Evolutionary conservation across 2,329 filamentous ascomycete genomes (phyloP).

Genomic region (Pseudonectria buxi): DNA sequence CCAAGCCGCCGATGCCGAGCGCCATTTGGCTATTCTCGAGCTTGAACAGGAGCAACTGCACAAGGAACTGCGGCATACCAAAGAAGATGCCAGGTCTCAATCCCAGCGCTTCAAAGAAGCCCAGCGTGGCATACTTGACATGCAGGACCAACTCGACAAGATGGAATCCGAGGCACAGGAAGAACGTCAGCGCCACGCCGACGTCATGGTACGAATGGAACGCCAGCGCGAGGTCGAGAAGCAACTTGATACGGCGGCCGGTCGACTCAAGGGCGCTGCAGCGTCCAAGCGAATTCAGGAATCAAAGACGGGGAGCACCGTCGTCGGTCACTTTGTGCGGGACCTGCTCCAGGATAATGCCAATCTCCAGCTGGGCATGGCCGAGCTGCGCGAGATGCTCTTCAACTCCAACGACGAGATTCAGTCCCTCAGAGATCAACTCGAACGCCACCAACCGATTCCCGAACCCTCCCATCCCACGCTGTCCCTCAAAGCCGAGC

Average conservation of each 20-base stretch:
- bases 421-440: conserved; percentile 73
- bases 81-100: conserved; percentile 71
- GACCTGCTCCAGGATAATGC: conserved; percentile 95
- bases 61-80: conserved; percentile 56
- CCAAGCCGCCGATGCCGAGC: conserved; percentile 72
- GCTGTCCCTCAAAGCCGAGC: conserved; percentile 63
- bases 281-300: conserved; percentile 59
- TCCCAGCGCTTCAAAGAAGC: conserved; percentile 80
- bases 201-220: conserved; percentile 78
- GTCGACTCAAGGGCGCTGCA: conserved; percentile 73
- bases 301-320: conserved; percentile 53
- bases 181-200: conserved; percentile 73
- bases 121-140: conserved; percentile 66
- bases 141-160: conserved; percentile 81
- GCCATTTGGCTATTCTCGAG: conserved; percentile 72
- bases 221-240: conserved; percentile 74
- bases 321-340: conserved; percentile 93
- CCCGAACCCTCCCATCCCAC: conserved; percentile 33
- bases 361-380: conserved; percentile 83
- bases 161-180: conserved; percentile 79
- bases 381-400: conserved; percentile 85
- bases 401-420: conserved; percentile 92
- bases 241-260: conserved; percentile 72
- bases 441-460: conserved; percentile 70
- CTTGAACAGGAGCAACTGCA: conserved; percentile 71